Base-by-base conservation (phyloP, 1,284 basidiomycete genomes). In the Volvariella volvacea region DNA sequence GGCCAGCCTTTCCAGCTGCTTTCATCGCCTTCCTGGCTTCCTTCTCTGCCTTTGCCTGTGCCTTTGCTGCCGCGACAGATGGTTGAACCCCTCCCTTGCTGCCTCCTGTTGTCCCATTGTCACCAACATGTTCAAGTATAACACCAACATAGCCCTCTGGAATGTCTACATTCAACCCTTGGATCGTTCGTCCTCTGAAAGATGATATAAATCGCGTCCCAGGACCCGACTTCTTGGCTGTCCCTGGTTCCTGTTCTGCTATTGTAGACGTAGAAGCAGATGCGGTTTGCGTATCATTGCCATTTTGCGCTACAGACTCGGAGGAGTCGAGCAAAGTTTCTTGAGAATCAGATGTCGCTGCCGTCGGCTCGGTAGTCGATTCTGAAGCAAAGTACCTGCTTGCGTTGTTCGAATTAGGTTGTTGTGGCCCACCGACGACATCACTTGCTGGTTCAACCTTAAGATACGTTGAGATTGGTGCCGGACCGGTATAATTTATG, bases 401-500 rank as follows among this genome's bases (percentile, higher is more conserved):
- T 47, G 41, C 12, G 41, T 15, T 15, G 34, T 6, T 48, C 45
- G n/a, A n/a, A n/a, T n/a, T n/a, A 30, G 45, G 22, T 16, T 41
- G 33, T 43, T n/a, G 33, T 33, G 67, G 58, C 8, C 61, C 60
- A 15, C 59, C 63, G 28, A 64, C 59, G 10, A 60, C 59, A 19
- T 65, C 57, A 3, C 65, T 59, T 0, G 67, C 68, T 7, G 74
- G 65, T 52, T 70, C 69, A 40, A 77, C 66, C 37, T 70, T 72
- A 58, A 91, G 80, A 60, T 82, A 91, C 3, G 82, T 83, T 3
- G 80, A 80, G 15, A 90, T 67, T 2, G 80, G 78, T 0, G 87
- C 86, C 14, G 73, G 73, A 0, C 88, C 89, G 4, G 74, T 69
- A 60, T 88, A 77, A 2, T 71, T 63, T 46, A 91, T 79, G 51